Evolutionary conservation across 2,329 filamentous ascomycete genomes (phyloP).

Genomic region (Xylaria sp.): DNA sequence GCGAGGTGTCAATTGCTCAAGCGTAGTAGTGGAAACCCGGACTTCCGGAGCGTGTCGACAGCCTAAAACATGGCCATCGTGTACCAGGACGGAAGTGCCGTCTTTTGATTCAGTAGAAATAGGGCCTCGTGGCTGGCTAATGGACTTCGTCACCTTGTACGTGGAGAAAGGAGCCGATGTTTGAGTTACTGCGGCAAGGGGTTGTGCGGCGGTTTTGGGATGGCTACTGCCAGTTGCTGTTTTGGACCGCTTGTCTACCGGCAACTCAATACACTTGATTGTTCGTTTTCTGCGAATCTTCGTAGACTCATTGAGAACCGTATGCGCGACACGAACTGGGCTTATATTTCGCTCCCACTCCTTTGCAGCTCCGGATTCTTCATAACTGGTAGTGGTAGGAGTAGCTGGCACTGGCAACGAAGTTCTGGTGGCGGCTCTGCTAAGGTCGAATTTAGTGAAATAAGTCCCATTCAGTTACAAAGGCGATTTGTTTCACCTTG

Average conservation of each 20-base stretch:
- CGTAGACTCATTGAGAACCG: not conserved
- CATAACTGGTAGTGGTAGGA: conserved; percentile 26
- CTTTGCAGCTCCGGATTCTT: not conserved
- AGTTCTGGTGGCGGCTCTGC: not conserved
- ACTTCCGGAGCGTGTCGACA: conserved; percentile 11
- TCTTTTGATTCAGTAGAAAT: not conserved
- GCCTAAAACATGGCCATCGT: not conserved
- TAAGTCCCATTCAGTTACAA: no score
- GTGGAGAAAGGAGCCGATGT: conserved; percentile 37
- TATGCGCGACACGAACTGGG: not conserved
- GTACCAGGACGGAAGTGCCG: not conserved
- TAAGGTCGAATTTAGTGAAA: conserved; percentile 12
- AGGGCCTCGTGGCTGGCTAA: not conserved
- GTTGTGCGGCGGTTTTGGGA: conserved; percentile 24
- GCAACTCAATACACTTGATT: conserved; percentile 2
- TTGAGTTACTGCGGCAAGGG: conserved; percentile 31
- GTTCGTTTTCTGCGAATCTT: conserved; percentile 21
- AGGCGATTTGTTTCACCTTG: conserved; percentile 8
- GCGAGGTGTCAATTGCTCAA: conserved; percentile 38
- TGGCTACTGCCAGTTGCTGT: conserved; percentile 13
- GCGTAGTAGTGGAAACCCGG: conserved; percentile 27
- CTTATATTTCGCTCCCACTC: not conserved
- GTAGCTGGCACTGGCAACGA: conserved; percentile 1
- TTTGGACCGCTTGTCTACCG: conserved; percentile 21
- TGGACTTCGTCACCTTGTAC: conserved; percentile 41